Evolutionary conservation across 768 basidiomycete genomes (phyloP).

Genomic region (Pholiota conissans): DNA sequence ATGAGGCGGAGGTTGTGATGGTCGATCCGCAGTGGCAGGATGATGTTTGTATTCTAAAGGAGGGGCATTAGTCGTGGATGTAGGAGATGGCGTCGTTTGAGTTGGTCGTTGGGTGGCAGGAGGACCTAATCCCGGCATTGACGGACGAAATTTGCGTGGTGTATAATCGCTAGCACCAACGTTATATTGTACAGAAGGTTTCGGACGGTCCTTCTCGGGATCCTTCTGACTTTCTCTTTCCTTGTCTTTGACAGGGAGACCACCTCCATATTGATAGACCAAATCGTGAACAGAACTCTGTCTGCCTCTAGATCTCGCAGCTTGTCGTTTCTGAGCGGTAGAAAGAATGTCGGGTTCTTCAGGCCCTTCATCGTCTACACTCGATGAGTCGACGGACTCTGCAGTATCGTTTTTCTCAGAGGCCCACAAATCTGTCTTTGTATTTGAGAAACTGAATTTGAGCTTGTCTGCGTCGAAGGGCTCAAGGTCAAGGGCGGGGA

Average conservation of each 20-base stretch:
- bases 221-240: conserved; percentile 14
- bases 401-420: conserved; percentile 30
- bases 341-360: conserved; percentile 39
- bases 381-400: conserved; percentile 47
- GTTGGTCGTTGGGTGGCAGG: conserved; percentile 5
- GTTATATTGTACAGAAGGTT: conserved; percentile 4
- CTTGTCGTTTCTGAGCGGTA: conserved; percentile 23
- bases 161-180: conserved; percentile 16
- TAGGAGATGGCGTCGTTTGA: conserved; percentile 21
- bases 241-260: conserved; percentile 44
- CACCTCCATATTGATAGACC: conserved; percentile 77
- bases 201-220: conserved; percentile 7
- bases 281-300: conserved; percentile 86
- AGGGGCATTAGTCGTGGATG: conserved; percentile 3
- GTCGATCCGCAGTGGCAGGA: background rate
- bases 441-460: conserved; percentile 8
- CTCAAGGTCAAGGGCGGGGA: conserved; percentile 36
- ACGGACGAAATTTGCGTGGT: conserved; percentile 12
- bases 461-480: conserved; percentile 20
- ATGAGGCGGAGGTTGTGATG: conserved; percentile 13
- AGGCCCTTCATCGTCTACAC: conserved; percentile 62
- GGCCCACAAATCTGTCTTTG: conserved; percentile 50
- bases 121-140: conserved; percentile 3
- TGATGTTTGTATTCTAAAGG: background rate
- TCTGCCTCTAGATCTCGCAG: conserved; percentile 49